Evolutionary conservation across 257 asterid genomes (phyloP).

Genomic region (Solanum arcanum): DNA sequence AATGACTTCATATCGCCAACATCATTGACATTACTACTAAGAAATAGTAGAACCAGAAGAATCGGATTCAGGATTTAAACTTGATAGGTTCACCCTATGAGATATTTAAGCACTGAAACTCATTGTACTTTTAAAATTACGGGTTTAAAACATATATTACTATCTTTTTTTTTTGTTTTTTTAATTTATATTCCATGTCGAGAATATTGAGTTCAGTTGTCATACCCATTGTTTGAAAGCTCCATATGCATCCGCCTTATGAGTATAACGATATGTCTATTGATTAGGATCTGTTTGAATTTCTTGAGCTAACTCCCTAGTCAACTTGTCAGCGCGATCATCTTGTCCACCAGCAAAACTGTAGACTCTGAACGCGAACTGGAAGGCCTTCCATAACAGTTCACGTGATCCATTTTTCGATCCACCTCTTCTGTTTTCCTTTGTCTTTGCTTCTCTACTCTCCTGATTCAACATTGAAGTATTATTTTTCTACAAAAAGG

Average conservation of each 20-base stretch:
- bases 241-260: neutral
- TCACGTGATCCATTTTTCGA: conserved; percentile 26
- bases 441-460: conserved; percentile 27
- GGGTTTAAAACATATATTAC: too few relatives aligned
- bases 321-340: conserved; percentile 71
- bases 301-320: conserved; percentile 64
- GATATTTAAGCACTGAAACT: neutral
- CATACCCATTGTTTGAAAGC: neutral
- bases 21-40: neutral
- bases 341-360: conserved; percentile 88
- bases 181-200: neutral
- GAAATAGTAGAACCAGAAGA: neutral
- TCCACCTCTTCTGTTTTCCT: conserved; percentile 10
- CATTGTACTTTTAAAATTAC: neutral
- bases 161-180: neutral
- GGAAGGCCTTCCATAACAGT: conserved; percentile 77
- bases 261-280: neutral
- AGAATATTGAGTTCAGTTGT: neutral
- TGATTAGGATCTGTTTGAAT: conserved; percentile 30
- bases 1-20: neutral
- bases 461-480: conserved; percentile 28
- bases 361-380: conserved; percentile 75
- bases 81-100: neutral
- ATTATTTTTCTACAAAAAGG: neutral
- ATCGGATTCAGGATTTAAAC: neutral